These are phyloP conservation scores for Cytospora piceae DNA, from an alignment of 2,329 filamentous ascomycete genomes.

Conservation along the genomic window DNA sequence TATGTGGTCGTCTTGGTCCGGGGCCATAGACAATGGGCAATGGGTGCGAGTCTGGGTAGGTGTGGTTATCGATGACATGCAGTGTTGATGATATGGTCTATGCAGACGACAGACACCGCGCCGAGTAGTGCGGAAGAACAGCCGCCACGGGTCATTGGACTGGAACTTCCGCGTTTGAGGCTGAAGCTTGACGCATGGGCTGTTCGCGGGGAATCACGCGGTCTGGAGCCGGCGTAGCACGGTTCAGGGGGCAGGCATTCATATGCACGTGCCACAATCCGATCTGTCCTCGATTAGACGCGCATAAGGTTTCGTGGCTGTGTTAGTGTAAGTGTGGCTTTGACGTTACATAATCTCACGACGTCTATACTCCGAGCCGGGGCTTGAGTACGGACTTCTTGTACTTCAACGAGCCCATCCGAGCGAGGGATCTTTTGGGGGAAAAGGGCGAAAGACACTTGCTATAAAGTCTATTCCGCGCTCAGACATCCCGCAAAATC, in stretches of 20 bases:
- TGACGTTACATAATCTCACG: background rate
- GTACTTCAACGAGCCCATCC: too few relatives aligned
- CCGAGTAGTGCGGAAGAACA: conserved; percentile 3
- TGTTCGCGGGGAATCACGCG: background rate
- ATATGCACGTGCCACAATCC: background rate
- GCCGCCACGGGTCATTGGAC: conserved; percentile 11
- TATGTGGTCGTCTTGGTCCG: background rate
- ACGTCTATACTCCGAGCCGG: too few relatives aligned
- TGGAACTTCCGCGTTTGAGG: conserved; percentile 11
- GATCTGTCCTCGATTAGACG: background rate
- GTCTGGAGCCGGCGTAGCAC: background rate
- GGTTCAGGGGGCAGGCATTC: background rate
- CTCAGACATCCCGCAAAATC: too few relatives aligned
- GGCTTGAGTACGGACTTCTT: too few relatives aligned
- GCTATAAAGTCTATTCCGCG: too few relatives aligned
- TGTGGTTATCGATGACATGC: conserved; percentile 3
- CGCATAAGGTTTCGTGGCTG: conserved; percentile 2
- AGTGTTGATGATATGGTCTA: background rate
- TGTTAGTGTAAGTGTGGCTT: background rate
- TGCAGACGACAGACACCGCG: background rate
- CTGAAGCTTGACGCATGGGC: conserved; percentile 10
- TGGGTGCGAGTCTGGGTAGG: background rate
- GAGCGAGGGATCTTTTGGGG: too few relatives aligned
- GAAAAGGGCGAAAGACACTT: too few relatives aligned
- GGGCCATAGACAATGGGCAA: background rate